Conservation (phyloP, 163 green algal species). For the Volvox carteri region DNA sequence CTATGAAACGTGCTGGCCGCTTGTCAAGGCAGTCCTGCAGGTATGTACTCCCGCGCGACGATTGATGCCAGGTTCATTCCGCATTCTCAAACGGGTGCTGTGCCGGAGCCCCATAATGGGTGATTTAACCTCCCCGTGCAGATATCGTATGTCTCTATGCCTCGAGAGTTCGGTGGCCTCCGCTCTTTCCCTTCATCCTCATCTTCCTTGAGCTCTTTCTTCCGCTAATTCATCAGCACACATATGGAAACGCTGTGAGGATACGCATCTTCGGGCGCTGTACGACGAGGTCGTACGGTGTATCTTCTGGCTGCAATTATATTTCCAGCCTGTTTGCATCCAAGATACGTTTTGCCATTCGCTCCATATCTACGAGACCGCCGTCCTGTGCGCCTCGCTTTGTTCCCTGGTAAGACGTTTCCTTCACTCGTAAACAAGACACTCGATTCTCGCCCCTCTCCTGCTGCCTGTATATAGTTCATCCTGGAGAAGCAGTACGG, state of each 20-base stretch:
- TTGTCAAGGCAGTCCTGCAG: slow-evolving; percentile 62
- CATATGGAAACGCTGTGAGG: no score
- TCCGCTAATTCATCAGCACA: no score
- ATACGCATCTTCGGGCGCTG: no score
- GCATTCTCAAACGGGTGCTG: no score
- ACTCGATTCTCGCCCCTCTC: not conserved
- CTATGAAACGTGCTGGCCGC: slow-evolving; percentile 58
- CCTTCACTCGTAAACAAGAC: not conserved
- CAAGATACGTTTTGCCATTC: no score
- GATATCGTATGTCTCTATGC: not conserved
- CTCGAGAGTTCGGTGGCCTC: not conserved
- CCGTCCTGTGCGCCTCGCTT: not conserved
- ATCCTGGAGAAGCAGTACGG: not conserved
- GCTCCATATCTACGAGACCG: no score
- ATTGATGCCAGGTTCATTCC: not conserved
- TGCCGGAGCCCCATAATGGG: not conserved
- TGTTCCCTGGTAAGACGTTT: not conserved
- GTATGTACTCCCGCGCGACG: slow-evolving; percentile 17
- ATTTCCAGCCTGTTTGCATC: no score
- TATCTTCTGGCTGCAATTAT: no score
- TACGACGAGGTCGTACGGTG: no score
- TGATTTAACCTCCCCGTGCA: not conserved
- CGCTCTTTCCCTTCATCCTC: no score
- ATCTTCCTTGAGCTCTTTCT: no score
- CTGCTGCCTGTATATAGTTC: not conserved